Conservation (phyloP, 176 grass and related monocot species). For the Typha latifolia region DNA sequence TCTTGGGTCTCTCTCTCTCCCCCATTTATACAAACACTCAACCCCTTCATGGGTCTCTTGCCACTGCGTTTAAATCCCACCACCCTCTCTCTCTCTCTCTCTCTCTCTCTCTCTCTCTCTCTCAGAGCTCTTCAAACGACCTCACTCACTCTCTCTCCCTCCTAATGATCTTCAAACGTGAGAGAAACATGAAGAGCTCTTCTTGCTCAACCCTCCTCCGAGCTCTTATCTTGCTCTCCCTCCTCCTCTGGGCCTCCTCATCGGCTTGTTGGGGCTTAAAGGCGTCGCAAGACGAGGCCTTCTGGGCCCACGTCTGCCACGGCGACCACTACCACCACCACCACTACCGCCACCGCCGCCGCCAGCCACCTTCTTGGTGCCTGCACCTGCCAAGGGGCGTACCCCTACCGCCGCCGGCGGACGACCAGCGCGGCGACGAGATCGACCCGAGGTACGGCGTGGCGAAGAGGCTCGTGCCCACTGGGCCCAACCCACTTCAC, state of each 20-base stretch:
- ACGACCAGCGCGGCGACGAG: conserved; percentile 25
- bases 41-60: conserved; percentile 47
- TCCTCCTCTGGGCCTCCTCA: neutral
- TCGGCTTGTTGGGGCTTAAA: neutral
- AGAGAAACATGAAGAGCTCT: conserved; percentile 29
- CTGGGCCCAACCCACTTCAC: conserved; percentile 86
- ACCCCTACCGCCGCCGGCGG: conserved; percentile 30
- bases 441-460: conserved; percentile 65
- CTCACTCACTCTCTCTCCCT: neutral
- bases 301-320: conserved; percentile 28
- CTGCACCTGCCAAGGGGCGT: conserved; percentile 22
- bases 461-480: conserved; percentile 67
- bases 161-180: neutral
- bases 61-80: conserved; percentile 47
- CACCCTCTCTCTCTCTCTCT: too few relatives aligned
- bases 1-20: too few relatives aligned
- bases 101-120: conserved; percentile 16
- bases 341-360: neutral
- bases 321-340: conserved; percentile 8
- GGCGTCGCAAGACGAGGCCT: conserved; percentile 14
- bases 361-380: conserved; percentile 29
- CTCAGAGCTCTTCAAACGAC: neutral
- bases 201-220: conserved; percentile 11
- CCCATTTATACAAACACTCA: neutral
- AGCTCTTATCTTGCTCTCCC: conserved; percentile 28